Percentiles rank a stretch among this genome's conserved stretches.
Conservation (phyloP, 1,284 basidiomycete genomes). For the Heliocybe sulcata region DNA sequence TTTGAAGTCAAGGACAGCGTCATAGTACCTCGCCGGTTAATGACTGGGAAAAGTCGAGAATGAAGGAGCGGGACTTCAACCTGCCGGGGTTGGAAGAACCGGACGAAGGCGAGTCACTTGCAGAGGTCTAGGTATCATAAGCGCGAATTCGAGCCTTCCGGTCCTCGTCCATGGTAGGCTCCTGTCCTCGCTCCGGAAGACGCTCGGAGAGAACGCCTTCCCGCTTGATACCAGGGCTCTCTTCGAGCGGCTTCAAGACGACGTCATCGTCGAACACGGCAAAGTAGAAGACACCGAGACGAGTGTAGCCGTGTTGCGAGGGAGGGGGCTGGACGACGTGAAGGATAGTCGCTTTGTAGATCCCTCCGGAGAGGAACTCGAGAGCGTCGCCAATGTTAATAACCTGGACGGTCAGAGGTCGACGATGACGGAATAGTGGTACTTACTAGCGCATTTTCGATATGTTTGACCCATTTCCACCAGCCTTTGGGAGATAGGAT, state of each 20-base stretch:
- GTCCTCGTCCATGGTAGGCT: constrained; percentile 29
- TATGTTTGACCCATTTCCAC: constrained; percentile 55
- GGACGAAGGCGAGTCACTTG: too few species aligned
- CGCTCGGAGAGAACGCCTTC: constrained; percentile 12
- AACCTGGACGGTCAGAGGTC: constrained; percentile 20
- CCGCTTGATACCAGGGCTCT: constrained; percentile 32
- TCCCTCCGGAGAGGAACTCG: constrained; percentile 47
- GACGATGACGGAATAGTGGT: neutral
- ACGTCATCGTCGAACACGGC: constrained; percentile 11
- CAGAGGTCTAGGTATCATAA: too few species aligned
- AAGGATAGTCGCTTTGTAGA: constrained; percentile 28
- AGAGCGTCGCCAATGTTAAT: constrained; percentile 55
- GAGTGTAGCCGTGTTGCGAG: constrained; percentile 37
- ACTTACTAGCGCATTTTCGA: constrained; percentile 50
- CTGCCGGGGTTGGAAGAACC: too few species aligned
- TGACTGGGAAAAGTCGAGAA: too few species aligned
- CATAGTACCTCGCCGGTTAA: too few species aligned
- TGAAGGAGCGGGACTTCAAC: too few species aligned
- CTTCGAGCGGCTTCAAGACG: constrained; percentile 26
- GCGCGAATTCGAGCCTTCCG: constrained; percentile 23
- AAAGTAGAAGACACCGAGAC: constrained; percentile 49
- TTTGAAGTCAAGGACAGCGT: too few species aligned
- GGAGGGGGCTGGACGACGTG: constrained; percentile 36
- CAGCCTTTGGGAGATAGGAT: constrained; percentile 40
- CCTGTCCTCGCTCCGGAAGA: constrained; percentile 12